Evolutionary conservation across 257 asterid genomes (phyloP).

Genomic region (Lycium ferocissimum): DNA sequence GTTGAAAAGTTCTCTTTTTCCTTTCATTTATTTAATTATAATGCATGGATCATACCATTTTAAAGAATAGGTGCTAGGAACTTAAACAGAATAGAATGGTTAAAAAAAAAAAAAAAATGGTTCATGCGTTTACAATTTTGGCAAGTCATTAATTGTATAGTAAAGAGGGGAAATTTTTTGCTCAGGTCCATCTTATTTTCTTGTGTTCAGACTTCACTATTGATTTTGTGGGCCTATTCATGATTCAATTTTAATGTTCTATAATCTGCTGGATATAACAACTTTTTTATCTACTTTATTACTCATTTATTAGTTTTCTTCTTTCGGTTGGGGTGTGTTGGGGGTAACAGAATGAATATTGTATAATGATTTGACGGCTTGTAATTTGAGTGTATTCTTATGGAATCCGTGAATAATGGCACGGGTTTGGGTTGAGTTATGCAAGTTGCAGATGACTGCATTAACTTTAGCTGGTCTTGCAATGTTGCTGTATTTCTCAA

Average conservation of each 20-base stretch:
- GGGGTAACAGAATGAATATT: conserved; percentile 13
- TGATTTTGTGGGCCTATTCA: conserved; percentile 16
- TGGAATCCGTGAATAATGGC: conserved; percentile 77
- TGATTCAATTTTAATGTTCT: neutral
- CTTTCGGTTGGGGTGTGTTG: neutral
- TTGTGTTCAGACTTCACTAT: neutral
- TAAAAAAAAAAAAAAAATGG: no score
- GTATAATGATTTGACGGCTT: conserved; percentile 24
- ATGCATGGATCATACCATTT: neutral
- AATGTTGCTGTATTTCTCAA: conserved; percentile 38
- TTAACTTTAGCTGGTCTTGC: conserved; percentile 43
- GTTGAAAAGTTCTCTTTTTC: neutral
- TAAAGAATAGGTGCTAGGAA: neutral
- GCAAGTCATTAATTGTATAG: neutral
- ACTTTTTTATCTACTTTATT: neutral
- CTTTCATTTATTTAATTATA: neutral
- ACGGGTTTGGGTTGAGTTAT: conserved; percentile 61
- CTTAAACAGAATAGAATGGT: conserved; percentile 3
- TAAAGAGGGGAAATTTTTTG: neutral
- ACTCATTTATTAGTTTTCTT: neutral
- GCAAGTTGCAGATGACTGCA: conserved; percentile 54
- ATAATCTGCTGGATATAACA: neutral
- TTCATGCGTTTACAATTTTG: neutral
- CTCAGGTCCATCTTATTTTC: neutral
- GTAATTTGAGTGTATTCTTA: conserved; percentile 45